Evolutionary conservation across 2,329 filamentous ascomycete genomes (phyloP), one percentile per base, ranked within the genome.

Genomic region (Curvularia sp.): DNA sequence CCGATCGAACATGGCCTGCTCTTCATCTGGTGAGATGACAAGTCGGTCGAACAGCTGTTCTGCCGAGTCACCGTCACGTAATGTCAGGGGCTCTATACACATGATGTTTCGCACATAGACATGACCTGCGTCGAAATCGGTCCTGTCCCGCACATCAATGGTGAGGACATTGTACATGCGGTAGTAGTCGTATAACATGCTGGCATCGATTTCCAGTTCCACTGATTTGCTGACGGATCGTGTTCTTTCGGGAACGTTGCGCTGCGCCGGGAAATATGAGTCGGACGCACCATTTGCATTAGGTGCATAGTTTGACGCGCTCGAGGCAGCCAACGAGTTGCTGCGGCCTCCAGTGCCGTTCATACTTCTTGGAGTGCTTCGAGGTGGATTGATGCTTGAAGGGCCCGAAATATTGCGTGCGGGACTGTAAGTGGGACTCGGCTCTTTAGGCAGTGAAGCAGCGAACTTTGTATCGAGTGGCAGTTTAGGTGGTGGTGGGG

Each of bases 111-210:
- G 88, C 5, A 90, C 88, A 80, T 90, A 90, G 63, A 99, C 93
- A 73, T 99, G 95, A 0, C 95, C 95, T 48, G 89, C 84, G 66
- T 98, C 92, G 72, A 91, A 99, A 8, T 90, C 86, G 53, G 90
- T 86, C 26, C 95, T 88, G 55, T 86, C 82, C 39, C 95, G 88
- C 42, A 97, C 87, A 75, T 99, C 95, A 64, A 99, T 92, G 24
- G 98, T 76, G 12, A 99, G 80, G 24, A 97, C 83, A 60, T 78
- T 88, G 78, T 79, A 92, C 58, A 82, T 81, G 55, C 84, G 82
- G 71, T 96, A 86, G 55, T 90, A 90, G 47, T 88, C 85, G 60
- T 89, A 85, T 1, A 99, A 82, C 53, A 89, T 87, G 57, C 90
- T 84, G 0, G 90, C 86, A 2, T 85, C 86, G 41, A 97, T 89